Evolutionary conservation across 306 rosid genomes (phyloP), one percentile per base, ranked within the genome.

Genomic region (Cucumis sativus): DNA sequence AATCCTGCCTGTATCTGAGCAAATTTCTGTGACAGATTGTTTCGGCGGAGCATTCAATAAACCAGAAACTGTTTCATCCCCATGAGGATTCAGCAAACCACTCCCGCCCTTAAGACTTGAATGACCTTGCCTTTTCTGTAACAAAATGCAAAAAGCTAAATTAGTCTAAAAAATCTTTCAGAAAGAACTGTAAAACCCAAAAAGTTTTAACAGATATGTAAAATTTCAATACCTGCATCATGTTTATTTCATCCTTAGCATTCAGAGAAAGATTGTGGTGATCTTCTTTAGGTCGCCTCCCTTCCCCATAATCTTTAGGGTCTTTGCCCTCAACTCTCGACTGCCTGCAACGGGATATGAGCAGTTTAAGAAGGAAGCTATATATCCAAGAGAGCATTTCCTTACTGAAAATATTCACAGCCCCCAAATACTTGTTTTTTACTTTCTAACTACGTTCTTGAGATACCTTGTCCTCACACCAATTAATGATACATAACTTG

Each of bases 21-120:
- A 85, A 20, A 12, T 33, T 25, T 87, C 91, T 78, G 82, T 82
- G 49, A 33, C 74, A 9, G 81, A 82, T 43, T 82, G 88, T 79
- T 88, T 87, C 23, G 80, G 80, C 23, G 89, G 95, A 56, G 71
- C 86, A 71, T 62, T 85, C 61, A 85, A 67, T 74, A 82, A 82
- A 63, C 97, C 91, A 62, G 96, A 94, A 69, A 80, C 80, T 11
- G 91, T 68, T 76, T 84, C 87, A 1, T 77, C 88, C 77, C 88
- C 60, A n/a, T 54, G 85, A 41, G 77, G 84, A 83, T 85, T 78
- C 84, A 90, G 82, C 51, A 77, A 63, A 78, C 87, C 93, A 54
- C 82, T 82, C 71, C 77, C 84, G 84, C 88, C 80, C 75, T 74
- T 78, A 39, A 81, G 75, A 84, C 82, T 84, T 20, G 87, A 83